Percentiles rank a stretch among this genome's conserved stretches.
These are phyloP conservation scores for Termitomyces eurrhizus DNA, from an alignment of 768 basidiomycete genomes.

Conservation along the genomic window DNA sequence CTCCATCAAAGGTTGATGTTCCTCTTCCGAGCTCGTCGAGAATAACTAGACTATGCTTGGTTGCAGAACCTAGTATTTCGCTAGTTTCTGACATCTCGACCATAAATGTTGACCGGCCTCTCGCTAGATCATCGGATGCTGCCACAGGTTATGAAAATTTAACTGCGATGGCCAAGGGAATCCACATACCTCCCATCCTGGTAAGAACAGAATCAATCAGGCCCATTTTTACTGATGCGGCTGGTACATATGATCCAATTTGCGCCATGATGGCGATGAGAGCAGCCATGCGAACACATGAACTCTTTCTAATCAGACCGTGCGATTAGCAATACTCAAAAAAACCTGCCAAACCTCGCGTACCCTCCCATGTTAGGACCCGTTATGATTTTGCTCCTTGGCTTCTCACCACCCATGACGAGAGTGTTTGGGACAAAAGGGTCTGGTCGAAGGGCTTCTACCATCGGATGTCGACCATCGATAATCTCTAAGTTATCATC, in stretches of 20 bases:
- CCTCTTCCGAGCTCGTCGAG: slow-evolving; percentile 89
- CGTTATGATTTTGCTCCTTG: slow-evolving; percentile 68
- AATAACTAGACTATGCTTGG: slow-evolving; percentile 76
- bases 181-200: slow-evolving; percentile 75
- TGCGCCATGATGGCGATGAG: slow-evolving; percentile 82
- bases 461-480: slow-evolving; percentile 92
- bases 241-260: slow-evolving; percentile 93
- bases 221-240: slow-evolving; percentile 66
- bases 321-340: background rate
- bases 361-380: slow-evolving; percentile 85
- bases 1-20: slow-evolving; percentile 90
- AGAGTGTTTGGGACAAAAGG: slow-evolving; percentile 88
- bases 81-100: slow-evolving; percentile 94
- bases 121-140: slow-evolving; percentile 86
- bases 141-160: slow-evolving; percentile 2
- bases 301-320: slow-evolving; percentile 61
- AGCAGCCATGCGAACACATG: slow-evolving; percentile 74
- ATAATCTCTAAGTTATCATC: slow-evolving; percentile 67
- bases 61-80: slow-evolving; percentile 79
- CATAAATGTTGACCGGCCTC: slow-evolving; percentile 94
- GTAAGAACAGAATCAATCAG: slow-evolving; percentile 83
- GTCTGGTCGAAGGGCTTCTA: slow-evolving; percentile 70
- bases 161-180: background rate
- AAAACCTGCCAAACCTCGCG: slow-evolving; percentile 12
- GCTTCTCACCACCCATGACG: slow-evolving; percentile 49